phyloP scores from a whole-genome alignment of 2,329 filamentous ascomycete genomes.

The Hypoxylon sp. region DNA sequence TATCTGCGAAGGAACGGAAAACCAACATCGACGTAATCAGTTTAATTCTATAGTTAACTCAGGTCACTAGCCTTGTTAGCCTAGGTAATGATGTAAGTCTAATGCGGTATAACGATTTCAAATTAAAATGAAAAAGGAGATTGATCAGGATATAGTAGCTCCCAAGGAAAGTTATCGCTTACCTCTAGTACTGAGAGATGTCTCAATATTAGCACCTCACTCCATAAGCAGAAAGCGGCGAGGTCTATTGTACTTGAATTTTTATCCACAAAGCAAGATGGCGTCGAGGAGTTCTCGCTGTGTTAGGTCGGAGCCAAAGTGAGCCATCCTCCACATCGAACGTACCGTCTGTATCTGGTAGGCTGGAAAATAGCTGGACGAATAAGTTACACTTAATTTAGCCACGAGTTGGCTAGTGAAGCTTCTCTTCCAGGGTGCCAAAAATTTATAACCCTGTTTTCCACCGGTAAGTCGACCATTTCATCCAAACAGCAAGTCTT shows the following conservation, averaged over 20 bases:
- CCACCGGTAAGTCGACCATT: neutral
- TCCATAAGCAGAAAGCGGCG: neutral
- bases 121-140: slow-evolving; percentile 2
- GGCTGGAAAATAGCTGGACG: slow-evolving; percentile 1
- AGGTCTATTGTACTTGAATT: slow-evolving; percentile 7
- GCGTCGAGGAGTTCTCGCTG: slow-evolving; percentile 24
- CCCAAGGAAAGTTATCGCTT: slow-evolving; percentile 9
- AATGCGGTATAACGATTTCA: slow-evolving; percentile 8
- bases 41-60: slow-evolving; percentile 10
- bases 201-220: slow-evolving; percentile 13
- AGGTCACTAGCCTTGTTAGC: slow-evolving; percentile 10
- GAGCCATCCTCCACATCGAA: slow-evolving; percentile 2
- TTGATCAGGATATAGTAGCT: slow-evolving; percentile 26
- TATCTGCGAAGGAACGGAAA: slow-evolving; percentile 21
- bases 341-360: slow-evolving; percentile 10
- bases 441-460: slow-evolving; percentile 27
- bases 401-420: slow-evolving; percentile 21
- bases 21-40: slow-evolving; percentile 13
- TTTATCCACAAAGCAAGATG: neutral
- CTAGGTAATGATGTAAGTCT: slow-evolving; percentile 13
- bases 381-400: neutral
- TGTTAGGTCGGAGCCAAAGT: slow-evolving; percentile 22
- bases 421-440: slow-evolving; percentile 1
- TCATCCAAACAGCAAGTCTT: slow-evolving; percentile 6
- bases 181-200: slow-evolving; percentile 20